These are phyloP conservation scores for Morella rubra DNA, from an alignment of 306 rosid species.

Conservation along the genomic window DNA sequence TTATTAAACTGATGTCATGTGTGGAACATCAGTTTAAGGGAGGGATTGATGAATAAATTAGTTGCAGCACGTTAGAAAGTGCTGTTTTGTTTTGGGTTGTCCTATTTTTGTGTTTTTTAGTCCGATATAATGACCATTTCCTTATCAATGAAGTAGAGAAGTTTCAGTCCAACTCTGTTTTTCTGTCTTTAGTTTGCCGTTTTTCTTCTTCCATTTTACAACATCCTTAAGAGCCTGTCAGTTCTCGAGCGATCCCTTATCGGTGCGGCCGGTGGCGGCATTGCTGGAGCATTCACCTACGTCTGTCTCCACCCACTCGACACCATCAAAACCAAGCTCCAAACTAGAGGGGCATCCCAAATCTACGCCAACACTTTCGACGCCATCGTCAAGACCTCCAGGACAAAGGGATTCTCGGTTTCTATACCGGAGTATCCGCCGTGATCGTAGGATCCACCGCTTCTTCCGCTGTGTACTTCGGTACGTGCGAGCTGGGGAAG, in stretches of 20 bases:
- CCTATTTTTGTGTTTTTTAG: too few relatives aligned
- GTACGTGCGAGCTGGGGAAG: slow-evolving; percentile 94
- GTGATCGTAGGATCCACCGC: slow-evolving; percentile 83
- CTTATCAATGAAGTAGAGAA: too few relatives aligned
- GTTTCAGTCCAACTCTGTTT: too few relatives aligned
- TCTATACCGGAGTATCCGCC: too few relatives aligned
- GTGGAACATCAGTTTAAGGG: slow-evolving; percentile 13
- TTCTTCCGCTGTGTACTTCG: slow-evolving; percentile 81
- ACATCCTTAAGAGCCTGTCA: too few relatives aligned
- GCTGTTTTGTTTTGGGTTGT: too few relatives aligned
- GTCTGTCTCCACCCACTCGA: slow-evolving; percentile 62
- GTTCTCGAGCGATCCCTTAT: slow-evolving; percentile 34
- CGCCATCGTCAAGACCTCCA: slow-evolving; percentile 62
- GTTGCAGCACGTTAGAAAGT: too few relatives aligned
- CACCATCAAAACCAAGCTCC: slow-evolving; percentile 82
- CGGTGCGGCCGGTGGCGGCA: slow-evolving; percentile 81
- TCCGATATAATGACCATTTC: too few relatives aligned
- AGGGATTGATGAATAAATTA: background rate
- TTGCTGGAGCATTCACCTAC: slow-evolving; percentile 76
- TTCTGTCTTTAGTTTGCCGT: too few relatives aligned
- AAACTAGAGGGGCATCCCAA: slow-evolving; percentile 72
- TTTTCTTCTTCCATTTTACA: too few relatives aligned
- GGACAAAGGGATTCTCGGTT: slow-evolving; percentile 56
- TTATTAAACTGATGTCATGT: slow-evolving; percentile 9
- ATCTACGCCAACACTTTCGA: slow-evolving; percentile 31